Evolutionary conservation across 345 rosid genomes (phyloP), one percentile per base, ranked within the genome.

Genomic region (Moringa oleifera): DNA sequence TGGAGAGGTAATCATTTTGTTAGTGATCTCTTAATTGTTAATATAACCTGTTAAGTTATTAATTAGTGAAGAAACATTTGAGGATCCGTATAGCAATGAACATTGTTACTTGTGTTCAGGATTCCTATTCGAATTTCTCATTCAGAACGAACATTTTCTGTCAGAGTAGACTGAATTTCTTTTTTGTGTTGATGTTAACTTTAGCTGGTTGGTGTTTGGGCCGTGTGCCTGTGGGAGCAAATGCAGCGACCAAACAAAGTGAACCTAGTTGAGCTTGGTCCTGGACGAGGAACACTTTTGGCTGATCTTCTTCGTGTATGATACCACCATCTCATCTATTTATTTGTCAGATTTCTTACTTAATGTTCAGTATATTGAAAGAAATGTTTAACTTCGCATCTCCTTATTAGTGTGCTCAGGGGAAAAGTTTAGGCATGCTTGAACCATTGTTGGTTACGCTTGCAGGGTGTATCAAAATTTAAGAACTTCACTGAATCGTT

Each of bases 271-370:
- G 99, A 94, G 76, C 73, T 94, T 65, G 99, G 99, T 70, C 97
- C 96, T 33, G 99, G 97, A 21, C 74, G 97, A 41, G 97, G 91
- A 81, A 85, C 96, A 25, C 99, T 90, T 46, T 86, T 94, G 95
- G 93, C 79, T 4, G 99, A 88, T 79, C 95, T 90, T 59, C 89
- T 94, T 71, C 90, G 81, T 47, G 96, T 90, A 81, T 75, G 91
- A 18, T 13, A 60, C 62, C 21, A 6, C 66, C 18, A 62, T 73
- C 51, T 50, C 53, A 36, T 53, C 2, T 49, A 37, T 64, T 2
- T 57, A n/a, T 51, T 66, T 55, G 9, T 64, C 45, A 52, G 25
- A 41, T 61, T 25, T 78, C 8, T 18, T 59, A 45, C 50, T 68
- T 37, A 33, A 21, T 68, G 21, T 31, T 25, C 46, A 18, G 36